Evolutionary conservation across 495 filamentous ascomycete genomes (phyloP).

Genomic region (Rhypophila decipiens): DNA sequence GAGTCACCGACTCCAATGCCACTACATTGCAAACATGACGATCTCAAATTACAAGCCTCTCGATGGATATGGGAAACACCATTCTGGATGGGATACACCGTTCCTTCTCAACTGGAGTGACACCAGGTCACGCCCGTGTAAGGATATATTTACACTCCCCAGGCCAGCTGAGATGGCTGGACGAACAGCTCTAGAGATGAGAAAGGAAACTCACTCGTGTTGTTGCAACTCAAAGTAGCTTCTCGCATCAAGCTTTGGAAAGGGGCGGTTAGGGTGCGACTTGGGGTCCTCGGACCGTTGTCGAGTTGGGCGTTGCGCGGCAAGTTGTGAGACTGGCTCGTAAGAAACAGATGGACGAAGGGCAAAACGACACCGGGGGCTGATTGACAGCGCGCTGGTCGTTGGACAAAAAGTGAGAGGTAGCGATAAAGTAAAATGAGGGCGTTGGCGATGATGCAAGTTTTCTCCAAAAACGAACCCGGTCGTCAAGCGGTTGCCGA

Average conservation of each 20-base stretch:
- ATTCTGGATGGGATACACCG: no score
- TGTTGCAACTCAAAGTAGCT: neutral
- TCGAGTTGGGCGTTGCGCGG: neutral
- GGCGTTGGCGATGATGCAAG: neutral
- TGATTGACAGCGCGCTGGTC: neutral
- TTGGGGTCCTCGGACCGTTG: no score
- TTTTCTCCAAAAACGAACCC: neutral
- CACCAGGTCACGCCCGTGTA: no score
- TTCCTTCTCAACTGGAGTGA: no score
- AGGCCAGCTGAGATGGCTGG: neutral
- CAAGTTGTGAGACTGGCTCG: neutral
- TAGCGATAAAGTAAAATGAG: neutral
- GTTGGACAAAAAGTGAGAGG: neutral
- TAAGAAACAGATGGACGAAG: neutral
- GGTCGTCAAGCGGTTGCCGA: neutral
- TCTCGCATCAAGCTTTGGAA: neutral
- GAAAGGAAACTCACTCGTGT: neutral
- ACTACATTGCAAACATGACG: no score
- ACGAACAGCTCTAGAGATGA: neutral
- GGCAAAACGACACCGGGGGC: neutral
- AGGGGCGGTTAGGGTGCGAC: neutral
- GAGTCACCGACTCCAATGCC: no score
- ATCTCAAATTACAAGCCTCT: no score
- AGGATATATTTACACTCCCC: no score
- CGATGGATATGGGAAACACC: no score